Conservation (phyloP, 2,329 filamentous ascomycete species). For the Xylogone sp. region DNA sequence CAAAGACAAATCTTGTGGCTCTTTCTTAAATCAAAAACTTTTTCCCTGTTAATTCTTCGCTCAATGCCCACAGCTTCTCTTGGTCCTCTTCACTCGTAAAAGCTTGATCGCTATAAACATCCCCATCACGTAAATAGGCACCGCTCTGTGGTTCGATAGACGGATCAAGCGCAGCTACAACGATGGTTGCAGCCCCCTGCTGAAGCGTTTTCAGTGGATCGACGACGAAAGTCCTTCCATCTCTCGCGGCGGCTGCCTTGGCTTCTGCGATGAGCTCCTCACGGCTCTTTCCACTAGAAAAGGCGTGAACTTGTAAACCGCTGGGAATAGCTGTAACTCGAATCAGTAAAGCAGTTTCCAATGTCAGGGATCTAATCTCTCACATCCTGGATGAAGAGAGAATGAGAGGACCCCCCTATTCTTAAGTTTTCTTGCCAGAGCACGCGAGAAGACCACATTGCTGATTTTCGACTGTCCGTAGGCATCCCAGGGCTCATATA, state of each 20-base stretch:
- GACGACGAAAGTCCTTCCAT: not conserved
- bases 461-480: conserved; percentile 42
- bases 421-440: conserved; percentile 3
- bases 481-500: conserved; percentile 27
- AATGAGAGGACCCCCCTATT: not conserved
- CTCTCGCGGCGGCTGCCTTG: not conserved
- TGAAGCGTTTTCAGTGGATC: conserved; percentile 3
- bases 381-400: conserved; percentile 3
- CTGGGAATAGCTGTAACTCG: not conserved
- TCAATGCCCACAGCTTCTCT: conserved; percentile 40
- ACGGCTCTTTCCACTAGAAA: not conserved
- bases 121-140: not conserved
- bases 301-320: not conserved
- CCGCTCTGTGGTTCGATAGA: conserved; percentile 14
- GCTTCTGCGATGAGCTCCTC: not conserved
- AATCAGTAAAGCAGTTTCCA: not conserved
- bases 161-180: conserved; percentile 36
- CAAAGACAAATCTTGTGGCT: no score
- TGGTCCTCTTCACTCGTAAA: conserved; percentile 20
- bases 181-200: conserved; percentile 24
- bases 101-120: not conserved
- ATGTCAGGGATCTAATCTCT: not conserved
- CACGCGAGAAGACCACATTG: conserved; percentile 26
- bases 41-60: conserved; percentile 36
- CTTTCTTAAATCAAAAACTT: no score